Evolutionary conservation across 768 basidiomycete species (phyloP), one percentile per base, ranked within the genome.

Genomic region (Calvatia gigantea): DNA sequence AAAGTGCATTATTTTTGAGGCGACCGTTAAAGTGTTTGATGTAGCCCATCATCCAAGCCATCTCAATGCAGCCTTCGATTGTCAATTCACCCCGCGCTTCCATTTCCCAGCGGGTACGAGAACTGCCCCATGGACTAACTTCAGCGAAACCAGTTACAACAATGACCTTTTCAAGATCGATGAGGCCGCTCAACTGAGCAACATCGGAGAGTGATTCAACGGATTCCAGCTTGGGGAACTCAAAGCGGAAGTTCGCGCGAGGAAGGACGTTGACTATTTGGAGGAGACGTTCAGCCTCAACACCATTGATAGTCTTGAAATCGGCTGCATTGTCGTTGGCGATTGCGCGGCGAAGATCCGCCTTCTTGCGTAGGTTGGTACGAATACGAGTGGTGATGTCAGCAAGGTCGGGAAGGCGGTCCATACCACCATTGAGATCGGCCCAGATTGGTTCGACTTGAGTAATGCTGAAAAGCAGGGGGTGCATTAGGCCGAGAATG

Each of bases 381-480:
- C 97, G 93, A 67, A 98, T 95, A 64, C 91, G 89, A 28, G 75
- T 79, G 1, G 93, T 94, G 65, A 97, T 84, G 54, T 96, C 94
- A 12, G 94, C 94, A 50, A 99, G 84, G 70, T 98, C 94, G 17
- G 94, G 89, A 7, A 98, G 81, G 58, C 91, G 91, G 74, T 97
- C 95, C 94, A 98, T 98, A 31, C 95, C 96, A 64, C 96, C 96
- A 62, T 95, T 97, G 60, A 98, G 79, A 69, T 98, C 97, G 53
- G 96, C 97, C 97, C 97, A 98, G 67, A 98, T 95, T 7, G 97
- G 96, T 69, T 99, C 96, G 43, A 98, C 95, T 70, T 99, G 97
- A 9, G 96, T 97, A 66, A 99, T 96, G 71, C 96, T 97, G 84
- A 98, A 98, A 51, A 99, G 82, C 5, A 98, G 85, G 41, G 97